These are phyloP conservation scores for Lojkania enalia DNA, from an alignment of 2,329 filamentous ascomycete species.

Conservation along the genomic window DNA sequence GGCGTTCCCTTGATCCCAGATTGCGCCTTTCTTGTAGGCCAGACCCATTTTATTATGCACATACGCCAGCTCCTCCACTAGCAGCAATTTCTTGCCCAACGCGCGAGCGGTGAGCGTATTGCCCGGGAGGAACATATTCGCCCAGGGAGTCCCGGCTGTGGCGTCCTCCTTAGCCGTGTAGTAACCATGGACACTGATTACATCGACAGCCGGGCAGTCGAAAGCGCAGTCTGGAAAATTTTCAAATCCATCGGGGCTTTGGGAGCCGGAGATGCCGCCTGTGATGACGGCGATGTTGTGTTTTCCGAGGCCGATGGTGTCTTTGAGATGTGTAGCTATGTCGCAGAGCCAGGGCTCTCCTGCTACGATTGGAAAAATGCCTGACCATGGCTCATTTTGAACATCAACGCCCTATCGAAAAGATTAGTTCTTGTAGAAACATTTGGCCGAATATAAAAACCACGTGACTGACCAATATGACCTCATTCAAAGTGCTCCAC, in stretches of 20 bases:
- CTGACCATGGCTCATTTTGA: conserved; percentile 41
- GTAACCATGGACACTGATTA: conserved; percentile 41
- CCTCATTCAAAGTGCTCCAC: conserved; percentile 36
- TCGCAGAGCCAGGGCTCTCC: conserved; percentile 43
- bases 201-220: conserved; percentile 37
- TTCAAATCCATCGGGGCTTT: conserved; percentile 26
- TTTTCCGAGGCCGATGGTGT: conserved; percentile 27
- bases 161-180: conserved; percentile 25
- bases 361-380: conserved; percentile 38
- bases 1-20: conserved; percentile 42
- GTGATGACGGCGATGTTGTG: conserved; percentile 41
- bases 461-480: conserved; percentile 33
- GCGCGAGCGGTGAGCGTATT: conserved; percentile 38
- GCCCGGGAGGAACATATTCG: conserved; percentile 37
- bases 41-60: conserved; percentile 27
- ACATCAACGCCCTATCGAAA: conserved; percentile 37
- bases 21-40: conserved; percentile 35
- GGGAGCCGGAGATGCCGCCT: conserved; percentile 38
- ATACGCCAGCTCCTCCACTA: conserved; percentile 42
- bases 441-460: not conserved
- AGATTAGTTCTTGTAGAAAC: conserved; percentile 6
- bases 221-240: conserved; percentile 40
- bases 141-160: conserved; percentile 40
- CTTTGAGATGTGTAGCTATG: conserved; percentile 38
- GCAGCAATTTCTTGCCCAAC: conserved; percentile 32